Evolutionary conservation across 164 flowering plant genomes (phyloP), one percentile per base, ranked within the genome.

Genomic region (Magnolia changhungtana): DNA sequence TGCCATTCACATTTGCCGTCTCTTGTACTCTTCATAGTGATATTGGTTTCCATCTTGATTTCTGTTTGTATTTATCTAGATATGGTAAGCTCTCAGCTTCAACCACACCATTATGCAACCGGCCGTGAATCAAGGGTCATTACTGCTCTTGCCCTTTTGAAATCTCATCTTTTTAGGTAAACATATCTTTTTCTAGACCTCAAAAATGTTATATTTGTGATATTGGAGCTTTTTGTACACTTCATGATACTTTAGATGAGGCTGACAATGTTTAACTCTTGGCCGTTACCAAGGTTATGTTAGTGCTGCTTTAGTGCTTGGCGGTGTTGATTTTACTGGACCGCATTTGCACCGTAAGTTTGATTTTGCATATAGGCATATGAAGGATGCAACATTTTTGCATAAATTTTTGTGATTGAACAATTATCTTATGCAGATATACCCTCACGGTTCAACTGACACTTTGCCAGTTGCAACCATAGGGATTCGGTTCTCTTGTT

Each of bases 381-480:
- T n/a, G n/a, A n/a, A n/a, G n/a, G n/a, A n/a, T n/a, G n/a, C n/a
- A n/a, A n/a, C n/a, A n/a, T 64, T 61, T 77, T n/a, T 65, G 68
- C 24, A 8, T 29, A 29, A n/a, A 29, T 13, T 31, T 27, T 31
- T 67, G 49, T 14, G 27, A 67, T 67, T 27, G 49, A 67, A 8
- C 45, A 9, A 6, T 52, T 31, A 27, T 29, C 7, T 19, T 67
- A 7, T 76, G 80, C 83, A 96, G 99, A 96, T 96, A 71, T 96
- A 96, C 76, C 99, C 99, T 50, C 99, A 96, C 84, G 99, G 99
- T 72, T 96, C 99, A 64, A 92, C 98, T 52, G 98, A 96, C 83
- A 90, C 97, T 1, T 84, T 96, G 50, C 99, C 99, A 69, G 94
- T 84, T 86, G 98, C 98, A 2, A 96, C 99, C 50, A 96, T 93